phyloP scores from a whole-genome alignment of 2,329 filamentous ascomycete species.

The Rhinocladiella mackenziei region DNA sequence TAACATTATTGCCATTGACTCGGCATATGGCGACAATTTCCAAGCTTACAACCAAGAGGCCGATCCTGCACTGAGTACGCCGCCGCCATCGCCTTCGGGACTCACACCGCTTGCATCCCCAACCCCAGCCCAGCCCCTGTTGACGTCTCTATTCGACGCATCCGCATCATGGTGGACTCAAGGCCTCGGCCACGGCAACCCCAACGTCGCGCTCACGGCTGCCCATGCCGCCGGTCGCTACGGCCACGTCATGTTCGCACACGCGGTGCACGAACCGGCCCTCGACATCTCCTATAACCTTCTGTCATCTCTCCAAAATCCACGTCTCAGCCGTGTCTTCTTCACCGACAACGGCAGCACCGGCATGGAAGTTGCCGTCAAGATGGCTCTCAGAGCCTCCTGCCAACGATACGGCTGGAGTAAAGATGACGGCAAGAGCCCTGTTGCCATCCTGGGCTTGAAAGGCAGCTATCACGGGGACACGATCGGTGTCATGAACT shows the following conservation, averaged over 20 bases:
- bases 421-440: conserved; percentile 47
- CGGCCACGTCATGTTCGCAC: conserved; percentile 84
- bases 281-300: conserved; percentile 64
- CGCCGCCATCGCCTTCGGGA: conserved; percentile 6
- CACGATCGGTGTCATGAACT: conserved; percentile 85
- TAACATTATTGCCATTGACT: conserved; percentile 72
- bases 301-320: conserved; percentile 57
- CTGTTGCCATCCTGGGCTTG: conserved; percentile 66
- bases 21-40: conserved; percentile 74
- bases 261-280: conserved; percentile 73
- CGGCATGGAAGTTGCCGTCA: conserved; percentile 76
- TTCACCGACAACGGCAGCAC: conserved; percentile 83
- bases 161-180: conserved; percentile 93
- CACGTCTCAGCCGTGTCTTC: conserved; percentile 67
- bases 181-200: conserved; percentile 75
- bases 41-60: conserved; percentile 51
- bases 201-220: conserved; percentile 66
- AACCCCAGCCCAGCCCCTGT: conserved; percentile 34
- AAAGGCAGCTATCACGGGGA: conserved; percentile 83
- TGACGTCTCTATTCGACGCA: conserved; percentile 71
- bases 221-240: conserved; percentile 79
- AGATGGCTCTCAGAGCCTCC: conserved; percentile 74
- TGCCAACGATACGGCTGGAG: conserved; percentile 63
- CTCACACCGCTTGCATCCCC: conserved; percentile 22
- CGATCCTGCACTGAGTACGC: conserved; percentile 21